Conservation (phyloP, 73 alveolate species). For the Symbiodinium pilosum region DNA sequence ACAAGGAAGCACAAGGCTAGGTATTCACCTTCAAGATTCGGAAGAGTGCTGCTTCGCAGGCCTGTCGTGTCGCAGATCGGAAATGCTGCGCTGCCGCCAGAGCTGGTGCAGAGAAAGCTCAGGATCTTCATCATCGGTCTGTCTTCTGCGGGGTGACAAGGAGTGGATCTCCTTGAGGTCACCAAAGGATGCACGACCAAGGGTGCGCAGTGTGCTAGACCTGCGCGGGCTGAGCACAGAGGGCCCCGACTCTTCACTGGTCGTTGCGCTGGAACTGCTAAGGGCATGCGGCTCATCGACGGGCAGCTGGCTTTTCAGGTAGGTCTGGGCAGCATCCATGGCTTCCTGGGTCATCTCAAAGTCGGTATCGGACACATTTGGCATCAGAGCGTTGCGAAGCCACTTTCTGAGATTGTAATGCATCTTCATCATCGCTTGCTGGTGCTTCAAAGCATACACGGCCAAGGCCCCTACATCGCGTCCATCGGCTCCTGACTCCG, state of each 20-base stretch:
- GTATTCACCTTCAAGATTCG: no score
- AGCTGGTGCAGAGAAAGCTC: not conserved
- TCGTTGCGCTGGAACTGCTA: not conserved
- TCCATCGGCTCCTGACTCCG: not conserved
- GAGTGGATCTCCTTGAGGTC: not conserved
- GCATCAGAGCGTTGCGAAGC: constrained; percentile 15
- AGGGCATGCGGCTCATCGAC: not conserved
- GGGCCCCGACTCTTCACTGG: not conserved
- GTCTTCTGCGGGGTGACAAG: not conserved
- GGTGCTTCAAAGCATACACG: constrained; percentile 22
- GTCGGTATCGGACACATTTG: constrained; percentile 7
- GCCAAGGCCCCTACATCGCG: not conserved
- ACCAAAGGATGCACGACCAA: not conserved
- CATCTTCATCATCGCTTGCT: constrained; percentile 25
- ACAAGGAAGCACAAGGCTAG: no score
- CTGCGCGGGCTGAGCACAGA: not conserved
- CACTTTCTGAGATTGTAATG: constrained; percentile 16
- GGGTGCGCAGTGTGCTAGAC: not conserved
- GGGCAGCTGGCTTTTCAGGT: not conserved
- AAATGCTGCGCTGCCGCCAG: not conserved
- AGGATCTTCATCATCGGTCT: not conserved
- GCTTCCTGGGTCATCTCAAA: not conserved
- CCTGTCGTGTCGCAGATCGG: constrained; percentile 47
- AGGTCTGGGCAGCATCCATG: not conserved
- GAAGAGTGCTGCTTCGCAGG: no score